These are phyloP conservation scores for Solanum ahanhuiri DNA, from an alignment of 257 asterid species.

Conservation along the genomic window DNA sequence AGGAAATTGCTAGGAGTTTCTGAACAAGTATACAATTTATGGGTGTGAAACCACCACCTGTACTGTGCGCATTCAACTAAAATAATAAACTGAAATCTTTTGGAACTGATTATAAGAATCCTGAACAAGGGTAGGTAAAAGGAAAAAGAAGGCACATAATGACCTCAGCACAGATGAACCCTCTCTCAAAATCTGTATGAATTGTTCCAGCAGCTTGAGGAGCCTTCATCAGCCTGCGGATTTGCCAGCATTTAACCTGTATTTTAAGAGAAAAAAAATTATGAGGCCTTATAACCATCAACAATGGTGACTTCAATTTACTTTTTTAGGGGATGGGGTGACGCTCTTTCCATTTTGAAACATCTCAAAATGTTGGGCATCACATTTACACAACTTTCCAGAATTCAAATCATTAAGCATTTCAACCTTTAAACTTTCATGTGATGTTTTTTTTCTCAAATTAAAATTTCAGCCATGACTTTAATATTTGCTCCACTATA, in stretches of 20 bases:
- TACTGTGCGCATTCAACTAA: background rate
- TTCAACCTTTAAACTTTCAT: background rate
- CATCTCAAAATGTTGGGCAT: background rate
- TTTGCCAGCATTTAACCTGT: constrained; percentile 99
- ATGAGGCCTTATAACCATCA: background rate
- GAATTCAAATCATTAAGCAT: background rate
- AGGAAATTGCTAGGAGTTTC: background rate
- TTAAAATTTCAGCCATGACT: background rate
- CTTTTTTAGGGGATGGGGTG: background rate
- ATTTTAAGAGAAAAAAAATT: background rate
- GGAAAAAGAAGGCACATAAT: background rate
- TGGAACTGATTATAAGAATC: background rate
- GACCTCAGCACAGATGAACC: constrained; percentile 99
- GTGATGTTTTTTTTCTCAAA: background rate
- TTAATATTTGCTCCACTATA: background rate
- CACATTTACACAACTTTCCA: background rate
- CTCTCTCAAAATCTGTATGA: constrained; percentile 92
- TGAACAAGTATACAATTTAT: background rate
- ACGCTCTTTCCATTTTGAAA: background rate
- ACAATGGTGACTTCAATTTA: background rate
- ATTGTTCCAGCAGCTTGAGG: constrained; percentile 99
- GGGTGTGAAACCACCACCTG: background rate
- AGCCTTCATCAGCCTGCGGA: constrained; percentile 77
- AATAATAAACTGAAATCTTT: background rate
- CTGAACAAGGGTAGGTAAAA: background rate